Evolutionary conservation across 352 stramenopile genomes (phyloP), one percentile per base, ranked within the genome.

Genomic region (Phytophthora podocarpi): DNA sequence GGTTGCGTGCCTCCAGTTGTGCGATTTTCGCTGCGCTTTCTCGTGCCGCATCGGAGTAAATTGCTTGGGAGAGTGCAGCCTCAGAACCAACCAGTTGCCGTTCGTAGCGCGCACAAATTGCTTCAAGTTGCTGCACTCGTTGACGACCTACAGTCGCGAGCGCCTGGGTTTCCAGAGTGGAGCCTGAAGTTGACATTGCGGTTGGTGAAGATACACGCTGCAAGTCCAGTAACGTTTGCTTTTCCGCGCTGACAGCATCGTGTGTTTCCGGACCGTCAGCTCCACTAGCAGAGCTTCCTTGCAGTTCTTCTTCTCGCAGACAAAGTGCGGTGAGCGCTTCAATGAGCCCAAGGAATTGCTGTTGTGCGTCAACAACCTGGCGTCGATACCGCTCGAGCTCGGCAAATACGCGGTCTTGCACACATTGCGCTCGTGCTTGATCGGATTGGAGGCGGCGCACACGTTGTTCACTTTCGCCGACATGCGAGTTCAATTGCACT

Each of bases 321-420:
- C 67, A 77, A 13, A 89, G 24, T 0, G 36, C 31, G 0, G 81
- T 87, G 48, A 87, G 66, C 15, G 67, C 35, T 53, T 89, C 77
- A 5, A 89, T 45, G 4, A 87, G 32, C 21, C 78, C 70, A 24
- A 89, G 73, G 21, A 87, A 74, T 49, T 72, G 72, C 13, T 83
- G 64, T 16, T 89, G 81, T 3, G 66, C 64, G 24, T 88, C 73
- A 10, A 84, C 56, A 40, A 76, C 80, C 55, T 88, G 70, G 34
- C 68, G 59, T 18, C 83, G 79, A 65, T 77, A 86, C 21, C 47
- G 49, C 24, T 86, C 75, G 3, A 90, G 64, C 43, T 90, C 77
- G 2, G 64, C 53, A 42, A 87, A 87, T 2, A 85, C 66, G 11
- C 70, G 67, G 36, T 70, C 63, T 45, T 89, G 77, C 16, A 89